Conservation (phyloP, 2,329 filamentous ascomycete species). For the Tolypocladium capitatum region DNA sequence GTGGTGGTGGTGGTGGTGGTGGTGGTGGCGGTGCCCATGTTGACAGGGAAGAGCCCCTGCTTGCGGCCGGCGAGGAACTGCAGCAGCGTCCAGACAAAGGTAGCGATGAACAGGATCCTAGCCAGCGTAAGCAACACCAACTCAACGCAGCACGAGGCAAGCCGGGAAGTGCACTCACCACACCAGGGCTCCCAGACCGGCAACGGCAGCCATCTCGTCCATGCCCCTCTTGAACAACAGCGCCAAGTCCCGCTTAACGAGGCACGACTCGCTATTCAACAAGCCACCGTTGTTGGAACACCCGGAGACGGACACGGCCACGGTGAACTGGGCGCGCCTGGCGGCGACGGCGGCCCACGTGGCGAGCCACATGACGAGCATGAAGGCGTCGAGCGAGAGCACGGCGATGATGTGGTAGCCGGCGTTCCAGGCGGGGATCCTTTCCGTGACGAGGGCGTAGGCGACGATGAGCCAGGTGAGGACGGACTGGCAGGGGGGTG, state of each 20-base stretch:
- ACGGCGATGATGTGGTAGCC: conserved; percentile 32
- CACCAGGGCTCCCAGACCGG: conserved; percentile 29
- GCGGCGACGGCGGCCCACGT: conserved; percentile 27
- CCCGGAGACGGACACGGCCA: conserved; percentile 14
- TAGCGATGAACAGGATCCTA: conserved; percentile 25
- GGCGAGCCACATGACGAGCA: conserved; percentile 34
- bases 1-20: conserved; percentile 1
- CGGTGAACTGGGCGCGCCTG: conserved; percentile 22
- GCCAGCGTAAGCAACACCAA: not conserved
- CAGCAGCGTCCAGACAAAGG: conserved; percentile 22
- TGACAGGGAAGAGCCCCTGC: conserved; percentile 19
- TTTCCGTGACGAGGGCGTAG: conserved; percentile 29
- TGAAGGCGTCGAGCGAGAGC: conserved; percentile 27
- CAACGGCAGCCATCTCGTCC: conserved; percentile 23
- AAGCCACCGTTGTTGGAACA: conserved; percentile 25
- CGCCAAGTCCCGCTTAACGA: conserved; percentile 11
- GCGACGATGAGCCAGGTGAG: conserved; percentile 31
- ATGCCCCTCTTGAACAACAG: conserved; percentile 16
- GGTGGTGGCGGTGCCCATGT: conserved; percentile 2
- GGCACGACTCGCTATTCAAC: conserved; percentile 25
- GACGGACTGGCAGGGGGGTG: conserved; percentile 19
- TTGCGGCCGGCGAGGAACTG: conserved; percentile 24
- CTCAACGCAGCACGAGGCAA: too few relatives aligned
- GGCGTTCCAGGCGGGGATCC: conserved; percentile 16
- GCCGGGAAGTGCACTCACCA: conserved; percentile 17